Evolutionary conservation across 306 rosid species (phyloP), one percentile per base, ranked within the genome.

Genomic region (Quercus bicolor): DNA sequence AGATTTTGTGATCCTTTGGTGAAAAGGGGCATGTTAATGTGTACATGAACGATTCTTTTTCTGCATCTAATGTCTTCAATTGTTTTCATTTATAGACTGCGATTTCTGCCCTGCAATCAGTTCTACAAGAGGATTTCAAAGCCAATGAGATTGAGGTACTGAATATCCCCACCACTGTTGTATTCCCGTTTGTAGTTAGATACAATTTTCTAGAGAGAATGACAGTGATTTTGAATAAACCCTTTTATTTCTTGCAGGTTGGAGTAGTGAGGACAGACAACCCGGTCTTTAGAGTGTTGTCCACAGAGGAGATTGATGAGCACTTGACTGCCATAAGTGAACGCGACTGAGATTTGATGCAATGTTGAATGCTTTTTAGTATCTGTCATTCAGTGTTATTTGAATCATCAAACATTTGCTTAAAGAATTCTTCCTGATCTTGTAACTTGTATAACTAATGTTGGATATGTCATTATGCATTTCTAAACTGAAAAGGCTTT

Each of bases 241-340:
- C 54, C 34, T 78, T 6, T 70, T 68, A 61, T 73, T 48, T 26
- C 24, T 62, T 87, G 40, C 64, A 96, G 99, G 99, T 96, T 65
- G 99, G 99, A 73, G 99, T 96, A 69, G 99, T 96, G 86, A 82
- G 79, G 72, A 78, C 80, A 84, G 99, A 86, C 9, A 90, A 83
- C 73, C 98, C 96, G 1, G 85, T 81, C 61, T 96, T 96, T 62
- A 89, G 97, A 85, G 97, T 91, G 77, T 71, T 96, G 85, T 81
- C 94, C 20, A 91, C 94, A 0, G 99, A 96, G 60, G 99, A 96
- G 86, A 87, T 96, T 70, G 99, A 96, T 48, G 99, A 96, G 85
- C 98, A 96, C 86, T 85, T 96, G 98, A 96, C 97, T 72, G 98
- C 99, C 31, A 96, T 96, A 53, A 96, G 99, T 20, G 99, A 96